Evolutionary conservation across 768 basidiomycete species (phyloP), one percentile per base, ranked within the genome.

Genomic region (Scleroderma bovista): DNA sequence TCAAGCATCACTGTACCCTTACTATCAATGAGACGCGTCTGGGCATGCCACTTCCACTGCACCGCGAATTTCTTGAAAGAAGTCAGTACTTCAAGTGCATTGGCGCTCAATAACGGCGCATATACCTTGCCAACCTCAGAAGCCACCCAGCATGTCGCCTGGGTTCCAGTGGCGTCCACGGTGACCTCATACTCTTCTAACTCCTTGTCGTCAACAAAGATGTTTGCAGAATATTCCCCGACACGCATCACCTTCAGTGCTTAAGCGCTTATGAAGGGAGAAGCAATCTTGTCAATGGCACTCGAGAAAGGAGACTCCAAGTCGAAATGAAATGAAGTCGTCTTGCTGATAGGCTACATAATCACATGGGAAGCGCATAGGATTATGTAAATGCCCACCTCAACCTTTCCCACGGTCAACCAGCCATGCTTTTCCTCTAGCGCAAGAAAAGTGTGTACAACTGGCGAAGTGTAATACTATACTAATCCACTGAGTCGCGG

Each of bases 61-160:
- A 62, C 36, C 34, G 19, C 3, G 37, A 58, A 58, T 39, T 44
- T 44, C 59, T 56, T 20, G 13, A 13, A 41, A 38, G 26, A 13
- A 20, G 7, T 23, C 4, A 51, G 39, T n/a, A 43, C 7, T 11
- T 29, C 10, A 6, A 15, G 15, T 22, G 16, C 11, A 17, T 15
- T 43, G 3, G 23, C 6, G 26, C 19, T 17, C 3, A 23, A 12
- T 22, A 39, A 17, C n/a, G n/a, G n/a, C n/a, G n/a, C 3, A 24
- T 44, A 10, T n/a, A 56, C 61, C 43, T 61, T 63, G 47, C 57
- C 59, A 8, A 54, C 57, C 45, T 63, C 52, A 1, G 61, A 62
- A 13, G 58, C 46, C 17, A 62, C 49, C 56, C 58, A 63, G 34
- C 61, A 62, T 15, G 54, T 56, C 11, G 34, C 49, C n/a, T 41